phyloP scores from a whole-genome alignment of 331 rosid genomes.

The Saraca asoca region DNA sequence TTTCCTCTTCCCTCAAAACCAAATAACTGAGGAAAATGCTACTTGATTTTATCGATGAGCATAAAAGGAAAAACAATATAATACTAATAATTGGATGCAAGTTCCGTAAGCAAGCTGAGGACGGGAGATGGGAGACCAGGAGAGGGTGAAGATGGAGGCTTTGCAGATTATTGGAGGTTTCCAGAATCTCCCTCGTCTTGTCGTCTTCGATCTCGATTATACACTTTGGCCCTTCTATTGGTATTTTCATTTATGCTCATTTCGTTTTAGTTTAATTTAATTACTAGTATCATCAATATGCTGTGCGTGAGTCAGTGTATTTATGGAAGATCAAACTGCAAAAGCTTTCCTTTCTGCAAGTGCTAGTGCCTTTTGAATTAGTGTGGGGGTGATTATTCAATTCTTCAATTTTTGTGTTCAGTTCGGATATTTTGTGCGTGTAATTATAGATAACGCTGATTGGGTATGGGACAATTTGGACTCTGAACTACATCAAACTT shows the following conservation, averaged over 20 bases:
- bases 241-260: slow-evolving; percentile 18
- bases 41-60: too few species aligned
- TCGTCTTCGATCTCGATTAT: slow-evolving; percentile 58
- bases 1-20: too few species aligned
- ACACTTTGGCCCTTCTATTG: slow-evolving; percentile 58
- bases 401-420: background rate
- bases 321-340: background rate
- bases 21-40: too few species aligned
- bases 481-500: background rate
- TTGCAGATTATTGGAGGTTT: slow-evolving; percentile 37
- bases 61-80: too few species aligned
- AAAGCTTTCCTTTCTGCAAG: background rate
- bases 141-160: slow-evolving; percentile 44
- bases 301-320: background rate
- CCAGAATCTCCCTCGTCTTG: slow-evolving; percentile 40
- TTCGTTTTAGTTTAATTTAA: background rate
- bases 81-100: too few species aligned
- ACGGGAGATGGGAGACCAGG: slow-evolving; percentile 42
- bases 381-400: background rate
- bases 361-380: background rate
- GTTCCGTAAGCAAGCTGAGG: background rate
- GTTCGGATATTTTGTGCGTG: background rate
- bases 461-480: background rate
- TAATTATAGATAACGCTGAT: background rate
- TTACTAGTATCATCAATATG: background rate